phyloP scores from a whole-genome alignment of 306 rosid genomes.

The Castanea crenata region DNA sequence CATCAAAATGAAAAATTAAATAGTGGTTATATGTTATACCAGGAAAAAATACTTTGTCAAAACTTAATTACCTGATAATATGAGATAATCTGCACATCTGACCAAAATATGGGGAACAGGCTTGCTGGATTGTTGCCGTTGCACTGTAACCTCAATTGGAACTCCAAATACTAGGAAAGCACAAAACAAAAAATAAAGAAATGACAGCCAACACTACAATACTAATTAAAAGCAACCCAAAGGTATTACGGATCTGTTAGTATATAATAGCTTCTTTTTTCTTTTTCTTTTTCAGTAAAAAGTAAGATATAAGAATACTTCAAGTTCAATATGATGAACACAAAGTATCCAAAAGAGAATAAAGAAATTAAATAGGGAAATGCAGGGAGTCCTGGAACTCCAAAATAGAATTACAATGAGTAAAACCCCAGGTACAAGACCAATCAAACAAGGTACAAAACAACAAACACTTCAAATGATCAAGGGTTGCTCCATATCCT shows the following conservation, averaged over 20 bases:
- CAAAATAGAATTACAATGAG: no score
- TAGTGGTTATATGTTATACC: background rate
- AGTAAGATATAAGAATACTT: no score
- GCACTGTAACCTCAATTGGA: conserved; percentile 78
- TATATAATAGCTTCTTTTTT: no score
- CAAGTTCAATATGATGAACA: no score
- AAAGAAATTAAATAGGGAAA: no score
- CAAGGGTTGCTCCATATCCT: no score
- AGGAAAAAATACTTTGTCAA: conserved; percentile 19
- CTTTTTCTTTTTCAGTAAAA: no score
- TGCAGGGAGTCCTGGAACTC: no score
- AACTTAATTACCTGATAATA: conserved; percentile 73
- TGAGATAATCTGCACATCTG: conserved; percentile 83
- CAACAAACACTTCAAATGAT: no score
- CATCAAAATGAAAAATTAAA: conserved; percentile 10
- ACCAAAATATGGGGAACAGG: conserved; percentile 81
- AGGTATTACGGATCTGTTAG: background rate
- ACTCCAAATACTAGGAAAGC: conserved; percentile 80
- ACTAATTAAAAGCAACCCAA: background rate
- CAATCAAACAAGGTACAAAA: no score
- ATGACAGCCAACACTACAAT: background rate
- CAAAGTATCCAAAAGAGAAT: no score
- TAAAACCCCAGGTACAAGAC: no score
- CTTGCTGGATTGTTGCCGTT: conserved; percentile 70
- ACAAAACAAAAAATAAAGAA: background rate